Conservation (phyloP, 2,329 filamentous ascomycete genomes). For the Ophiostoma perfectum region DNA sequence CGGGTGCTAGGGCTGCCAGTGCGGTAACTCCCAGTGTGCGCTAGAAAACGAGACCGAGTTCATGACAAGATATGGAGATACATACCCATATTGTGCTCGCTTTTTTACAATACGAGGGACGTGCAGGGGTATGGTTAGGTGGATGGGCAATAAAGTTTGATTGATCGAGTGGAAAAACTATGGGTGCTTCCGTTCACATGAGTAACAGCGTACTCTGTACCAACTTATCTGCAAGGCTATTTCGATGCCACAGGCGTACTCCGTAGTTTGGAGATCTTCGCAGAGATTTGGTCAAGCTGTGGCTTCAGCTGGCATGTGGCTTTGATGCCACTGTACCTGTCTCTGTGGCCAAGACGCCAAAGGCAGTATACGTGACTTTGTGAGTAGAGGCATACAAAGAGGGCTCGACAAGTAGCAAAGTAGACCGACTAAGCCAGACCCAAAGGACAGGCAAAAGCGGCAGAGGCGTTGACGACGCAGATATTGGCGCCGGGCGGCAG, state of each 20-base stretch:
- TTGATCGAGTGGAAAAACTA: neutral
- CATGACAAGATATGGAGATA: too few relatives aligned
- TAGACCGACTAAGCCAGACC: neutral
- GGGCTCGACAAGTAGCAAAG: too few relatives aligned
- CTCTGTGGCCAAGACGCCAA: too few relatives aligned
- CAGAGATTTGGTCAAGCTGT: too few relatives aligned
- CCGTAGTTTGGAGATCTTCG: neutral
- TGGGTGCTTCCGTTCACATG: neutral
- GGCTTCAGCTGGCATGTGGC: too few relatives aligned
- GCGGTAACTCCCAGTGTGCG: too few relatives aligned
- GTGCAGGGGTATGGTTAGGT: neutral
- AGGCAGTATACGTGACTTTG: too few relatives aligned
- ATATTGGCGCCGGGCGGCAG: conserved; percentile 9
- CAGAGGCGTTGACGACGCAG: conserved; percentile 7
- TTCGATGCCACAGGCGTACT: neutral
- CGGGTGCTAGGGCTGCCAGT: neutral
- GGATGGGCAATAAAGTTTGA: neutral
- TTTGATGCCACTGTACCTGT: too few relatives aligned
- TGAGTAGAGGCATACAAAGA: too few relatives aligned
- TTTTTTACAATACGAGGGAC: conserved; percentile 5
- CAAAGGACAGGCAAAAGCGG: conserved; percentile 1
- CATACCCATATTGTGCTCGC: neutral
- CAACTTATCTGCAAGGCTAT: neutral
- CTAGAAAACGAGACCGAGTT: too few relatives aligned
- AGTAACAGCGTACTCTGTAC: neutral